Conservation (phyloP, 2,329 filamentous ascomycete species). For the Fusarium caatingaense region DNA sequence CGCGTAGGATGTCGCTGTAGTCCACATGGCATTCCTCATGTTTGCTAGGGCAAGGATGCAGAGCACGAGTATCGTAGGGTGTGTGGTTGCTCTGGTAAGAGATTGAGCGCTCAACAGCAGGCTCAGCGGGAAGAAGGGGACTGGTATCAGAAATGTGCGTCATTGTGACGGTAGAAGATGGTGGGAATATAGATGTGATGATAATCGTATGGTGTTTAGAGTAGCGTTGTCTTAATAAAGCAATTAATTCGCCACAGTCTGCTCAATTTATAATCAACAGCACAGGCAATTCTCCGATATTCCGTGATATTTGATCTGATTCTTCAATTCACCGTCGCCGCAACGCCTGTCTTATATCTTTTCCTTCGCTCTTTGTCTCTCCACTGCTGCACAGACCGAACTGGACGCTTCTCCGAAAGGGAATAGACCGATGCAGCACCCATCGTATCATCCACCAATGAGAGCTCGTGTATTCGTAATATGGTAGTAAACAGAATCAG, state of each 20-base stretch:
- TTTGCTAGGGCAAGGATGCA: conserved; percentile 42
- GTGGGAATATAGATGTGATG: not conserved
- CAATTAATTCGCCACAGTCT: conserved; percentile 12
- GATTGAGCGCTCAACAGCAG: conserved; percentile 45
- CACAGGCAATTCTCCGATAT: conserved; percentile 1
- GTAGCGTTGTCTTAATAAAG: not conserved
- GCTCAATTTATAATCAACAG: conserved; percentile 10
- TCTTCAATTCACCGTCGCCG: not conserved
- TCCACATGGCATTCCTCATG: conserved; percentile 48
- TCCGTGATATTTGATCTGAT: not conserved
- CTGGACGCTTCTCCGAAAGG: conserved; percentile 19
- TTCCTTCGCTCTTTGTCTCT: conserved; percentile 25
- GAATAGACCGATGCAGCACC: conserved; percentile 25
- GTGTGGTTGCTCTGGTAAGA: conserved; percentile 36
- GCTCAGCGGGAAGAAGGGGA: conserved; percentile 50
- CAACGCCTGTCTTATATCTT: conserved; percentile 32
- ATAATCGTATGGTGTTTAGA: not conserved
- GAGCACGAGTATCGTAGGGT: conserved; percentile 28
- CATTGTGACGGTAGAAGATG: conserved; percentile 25
- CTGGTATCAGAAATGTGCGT: conserved; percentile 48
- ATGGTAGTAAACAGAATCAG: conserved; percentile 39
- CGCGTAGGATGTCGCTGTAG: conserved; percentile 63
- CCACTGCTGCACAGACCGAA: conserved; percentile 23
- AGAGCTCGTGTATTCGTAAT: conserved; percentile 49
- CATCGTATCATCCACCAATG: conserved; percentile 44